Base-by-base conservation (phyloP, 2,329 filamentous ascomycete species). In the Paraphoma sp. region DNA sequence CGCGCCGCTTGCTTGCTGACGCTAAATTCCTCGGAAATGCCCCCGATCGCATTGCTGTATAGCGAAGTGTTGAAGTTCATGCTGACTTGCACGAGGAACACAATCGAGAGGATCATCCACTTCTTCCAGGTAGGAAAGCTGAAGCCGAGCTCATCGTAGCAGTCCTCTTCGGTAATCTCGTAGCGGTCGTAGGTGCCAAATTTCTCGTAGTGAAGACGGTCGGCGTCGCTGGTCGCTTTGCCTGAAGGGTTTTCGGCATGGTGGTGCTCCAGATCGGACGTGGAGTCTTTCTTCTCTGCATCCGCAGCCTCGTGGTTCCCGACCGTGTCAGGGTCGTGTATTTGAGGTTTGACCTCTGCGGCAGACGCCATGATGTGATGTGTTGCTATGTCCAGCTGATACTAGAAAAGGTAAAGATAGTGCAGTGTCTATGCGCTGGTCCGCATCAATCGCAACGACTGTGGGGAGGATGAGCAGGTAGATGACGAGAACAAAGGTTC, bases 1-100 rank as follows among this genome's bases (percentile, higher is more conserved):
- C 90, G 86, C 4, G 88, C 90, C 4, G 84, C 86, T 73, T 92
- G 89, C 29, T 80, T 79, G 59, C 87, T 89, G 59, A 94, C 87
- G 45, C 78, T 64, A 63, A 91, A 95, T 58, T 92, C 83, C 17
- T 87, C 79, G 0, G 84, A 78, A 14, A 86, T 82, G 14, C 82
- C 82, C 50, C 59, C 64, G 18, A 85, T 76, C 0, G 79, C 83
- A 54, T 85, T 86, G 46, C 81, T 80, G 67, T 84, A 86, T 6
- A 86, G 74, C 6, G 81, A 83, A 0, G 84, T 83, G 69, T 86
- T 86, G 73, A 86, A 83, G 69, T 86, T 86, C 82, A 86, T 86
- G 12, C 63, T 83, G 8, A 83, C 79, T 63, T 85, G 83, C 0
- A 86, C 81, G 9, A 81, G 66, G 68, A 85, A 84, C 59, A 86